Conservation (phyloP, 441 rosid species). For the Euphorbia schlechtendalii region DNA sequence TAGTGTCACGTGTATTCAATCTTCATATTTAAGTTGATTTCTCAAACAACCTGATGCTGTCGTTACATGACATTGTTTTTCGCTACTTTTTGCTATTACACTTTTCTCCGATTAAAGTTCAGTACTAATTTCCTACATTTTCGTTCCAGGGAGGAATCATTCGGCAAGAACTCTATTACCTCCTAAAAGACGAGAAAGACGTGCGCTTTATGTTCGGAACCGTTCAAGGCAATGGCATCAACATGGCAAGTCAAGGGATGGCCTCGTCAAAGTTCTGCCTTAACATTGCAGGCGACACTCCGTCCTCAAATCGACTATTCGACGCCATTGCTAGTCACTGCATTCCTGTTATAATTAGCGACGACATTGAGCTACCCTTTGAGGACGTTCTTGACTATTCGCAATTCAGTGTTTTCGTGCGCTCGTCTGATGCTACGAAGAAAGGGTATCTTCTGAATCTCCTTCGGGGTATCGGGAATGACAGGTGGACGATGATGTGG, state of each 20-base stretch:
- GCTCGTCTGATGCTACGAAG: constrained; percentile 51
- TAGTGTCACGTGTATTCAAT: background rate
- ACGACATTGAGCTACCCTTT: constrained; percentile 71
- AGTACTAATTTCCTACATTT: constrained; percentile 1
- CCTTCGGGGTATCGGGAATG: constrained; percentile 48
- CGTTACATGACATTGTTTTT: background rate
- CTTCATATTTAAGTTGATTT: too few relatives aligned
- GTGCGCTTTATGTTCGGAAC: constrained; percentile 23
- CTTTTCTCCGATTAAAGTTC: background rate
- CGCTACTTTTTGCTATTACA: background rate
- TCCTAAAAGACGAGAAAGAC: constrained; percentile 21
- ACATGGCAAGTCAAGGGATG: constrained; percentile 47
- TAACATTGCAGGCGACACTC: constrained; percentile 86
- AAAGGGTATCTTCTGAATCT: constrained; percentile 55
- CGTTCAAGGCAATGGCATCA: constrained; percentile 16
- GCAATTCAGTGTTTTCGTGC: constrained; percentile 58
- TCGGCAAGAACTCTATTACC: constrained; percentile 22
- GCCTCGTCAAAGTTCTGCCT: constrained; percentile 73
- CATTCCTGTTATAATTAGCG: constrained; percentile 72
- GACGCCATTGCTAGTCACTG: constrained; percentile 84
- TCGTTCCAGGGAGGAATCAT: constrained; percentile 19
- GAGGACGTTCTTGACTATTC: constrained; percentile 84
- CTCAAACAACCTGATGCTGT: background rate
- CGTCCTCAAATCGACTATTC: constrained; percentile 79
- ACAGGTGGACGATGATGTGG: constrained; percentile 69